phyloP scores from a whole-genome alignment of 108 stramenopile genomes.

The Cylindrotheca closterium region DNA sequence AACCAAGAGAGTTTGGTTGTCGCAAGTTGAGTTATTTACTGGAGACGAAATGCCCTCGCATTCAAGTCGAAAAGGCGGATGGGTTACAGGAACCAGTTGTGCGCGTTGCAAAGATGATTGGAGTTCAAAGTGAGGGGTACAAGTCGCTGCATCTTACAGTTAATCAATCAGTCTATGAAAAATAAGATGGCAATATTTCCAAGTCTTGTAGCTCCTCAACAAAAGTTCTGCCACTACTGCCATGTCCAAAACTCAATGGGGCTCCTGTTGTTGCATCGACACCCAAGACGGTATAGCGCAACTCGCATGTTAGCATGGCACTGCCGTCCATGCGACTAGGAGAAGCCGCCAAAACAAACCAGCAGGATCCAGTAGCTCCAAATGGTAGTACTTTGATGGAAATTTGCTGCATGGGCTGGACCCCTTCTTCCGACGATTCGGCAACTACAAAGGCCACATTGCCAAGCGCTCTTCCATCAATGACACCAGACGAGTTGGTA shows the following conservation, averaged over 20 bases:
- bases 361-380: constrained; percentile 63
- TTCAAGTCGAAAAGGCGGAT: neutral
- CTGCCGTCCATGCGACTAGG: constrained; percentile 78
- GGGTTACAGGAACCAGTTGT: no score
- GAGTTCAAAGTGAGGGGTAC: no score
- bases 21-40: constrained; percentile 15
- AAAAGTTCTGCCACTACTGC: constrained; percentile 52
- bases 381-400: constrained; percentile 73
- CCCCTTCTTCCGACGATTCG: constrained; percentile 89
- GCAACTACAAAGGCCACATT: constrained; percentile 87
- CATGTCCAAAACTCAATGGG: constrained; percentile 49
- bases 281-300: constrained; percentile 75
- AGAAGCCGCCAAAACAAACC: constrained; percentile 77
- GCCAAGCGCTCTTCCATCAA: constrained; percentile 53
- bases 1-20: constrained; percentile 9
- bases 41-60: neutral
- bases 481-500: constrained; percentile 44
- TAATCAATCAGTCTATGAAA: constrained; percentile 37
- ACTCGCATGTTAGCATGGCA: constrained; percentile 81
- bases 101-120: no score
- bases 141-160: no score
- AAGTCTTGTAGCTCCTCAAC: constrained; percentile 89
- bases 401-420: constrained; percentile 62
- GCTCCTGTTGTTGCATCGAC: constrained; percentile 65
- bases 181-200: constrained; percentile 73